Conservation (phyloP, 148 eudicot species). For the Fallopia convolvulus region DNA sequence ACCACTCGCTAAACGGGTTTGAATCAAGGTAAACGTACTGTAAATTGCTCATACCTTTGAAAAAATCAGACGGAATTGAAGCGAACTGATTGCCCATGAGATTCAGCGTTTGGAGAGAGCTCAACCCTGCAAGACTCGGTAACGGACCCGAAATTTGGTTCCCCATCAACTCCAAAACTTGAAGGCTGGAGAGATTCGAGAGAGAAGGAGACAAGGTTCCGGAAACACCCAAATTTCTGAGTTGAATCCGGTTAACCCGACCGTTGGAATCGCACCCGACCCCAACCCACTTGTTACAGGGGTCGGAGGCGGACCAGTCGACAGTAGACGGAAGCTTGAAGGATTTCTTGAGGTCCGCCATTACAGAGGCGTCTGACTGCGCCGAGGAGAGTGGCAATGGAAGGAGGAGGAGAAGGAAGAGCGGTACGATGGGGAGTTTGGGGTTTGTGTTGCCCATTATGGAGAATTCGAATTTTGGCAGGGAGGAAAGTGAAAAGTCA, state of each 20-base stretch:
- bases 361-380: constrained; percentile 38
- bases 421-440: not conserved
- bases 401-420: constrained; percentile 11
- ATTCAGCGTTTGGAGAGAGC: constrained; percentile 32
- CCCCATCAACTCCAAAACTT: constrained; percentile 41
- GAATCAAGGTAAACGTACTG: constrained; percentile 43
- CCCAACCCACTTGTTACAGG: constrained; percentile 40
- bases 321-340: constrained; percentile 37
- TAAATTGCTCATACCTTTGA: constrained; percentile 40
- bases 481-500: not conserved
- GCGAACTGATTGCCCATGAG: constrained; percentile 41
- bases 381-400: not conserved
- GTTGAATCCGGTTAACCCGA: constrained; percentile 57
- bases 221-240: constrained; percentile 25
- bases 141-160: constrained; percentile 50
- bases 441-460: not conserved
- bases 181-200: constrained; percentile 34
- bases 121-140: constrained; percentile 58
- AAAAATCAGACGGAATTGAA: constrained; percentile 47
- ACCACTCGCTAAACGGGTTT: constrained; percentile 52
- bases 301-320: constrained; percentile 45
- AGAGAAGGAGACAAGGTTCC: constrained; percentile 46
- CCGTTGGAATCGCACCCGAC: constrained; percentile 34
- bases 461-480: not conserved
- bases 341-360: constrained; percentile 42